Evolutionary conservation across 1,284 basidiomycete species (phyloP).

Genomic region (Cutaneotrichosporon daszewskae): DNA sequence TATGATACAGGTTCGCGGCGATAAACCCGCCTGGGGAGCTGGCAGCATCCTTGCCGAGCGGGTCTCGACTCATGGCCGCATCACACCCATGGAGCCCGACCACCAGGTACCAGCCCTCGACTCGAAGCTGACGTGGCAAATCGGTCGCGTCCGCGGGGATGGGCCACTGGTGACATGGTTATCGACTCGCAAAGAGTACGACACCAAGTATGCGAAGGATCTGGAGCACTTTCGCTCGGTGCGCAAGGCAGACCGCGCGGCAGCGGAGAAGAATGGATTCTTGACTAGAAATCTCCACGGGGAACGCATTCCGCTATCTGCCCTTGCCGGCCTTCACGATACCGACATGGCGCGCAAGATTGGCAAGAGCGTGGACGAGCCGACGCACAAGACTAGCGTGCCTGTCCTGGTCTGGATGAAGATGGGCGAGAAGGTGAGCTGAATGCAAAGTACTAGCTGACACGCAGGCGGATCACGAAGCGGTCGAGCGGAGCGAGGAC

Average conservation of each 20-base stretch:
- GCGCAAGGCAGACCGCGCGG: slow-evolving; percentile 24
- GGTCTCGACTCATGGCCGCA: slow-evolving; percentile 67
- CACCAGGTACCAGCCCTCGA: slow-evolving; percentile 48
- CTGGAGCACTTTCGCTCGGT: slow-evolving; percentile 34
- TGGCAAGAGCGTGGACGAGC: slow-evolving; percentile 41
- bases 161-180: slow-evolving; percentile 45
- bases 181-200: slow-evolving; percentile 34
- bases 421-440: slow-evolving; percentile 13
- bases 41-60: slow-evolving; percentile 72
- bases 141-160: slow-evolving; percentile 37
- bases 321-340: slow-evolving; percentile 37
- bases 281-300: slow-evolving; percentile 34
- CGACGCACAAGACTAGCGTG: slow-evolving; percentile 26
- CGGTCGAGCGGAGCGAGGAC: background rate
- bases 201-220: slow-evolving; percentile 32
- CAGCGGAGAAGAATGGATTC: slow-evolving; percentile 38
- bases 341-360: slow-evolving; percentile 31
- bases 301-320: slow-evolving; percentile 38
- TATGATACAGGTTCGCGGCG: slow-evolving; percentile 39
- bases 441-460: background rate
- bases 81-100: slow-evolving; percentile 70
- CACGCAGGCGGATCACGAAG: background rate
- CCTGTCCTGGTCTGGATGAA: slow-evolving; percentile 40
- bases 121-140: slow-evolving; percentile 24
- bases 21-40: slow-evolving; percentile 37